A percentile compares a stretch with the other conserved stretches of the same genome.
Conservation (phyloP, 2,329 filamentous ascomycete genomes). For the Verruconis gallopava region DNA sequence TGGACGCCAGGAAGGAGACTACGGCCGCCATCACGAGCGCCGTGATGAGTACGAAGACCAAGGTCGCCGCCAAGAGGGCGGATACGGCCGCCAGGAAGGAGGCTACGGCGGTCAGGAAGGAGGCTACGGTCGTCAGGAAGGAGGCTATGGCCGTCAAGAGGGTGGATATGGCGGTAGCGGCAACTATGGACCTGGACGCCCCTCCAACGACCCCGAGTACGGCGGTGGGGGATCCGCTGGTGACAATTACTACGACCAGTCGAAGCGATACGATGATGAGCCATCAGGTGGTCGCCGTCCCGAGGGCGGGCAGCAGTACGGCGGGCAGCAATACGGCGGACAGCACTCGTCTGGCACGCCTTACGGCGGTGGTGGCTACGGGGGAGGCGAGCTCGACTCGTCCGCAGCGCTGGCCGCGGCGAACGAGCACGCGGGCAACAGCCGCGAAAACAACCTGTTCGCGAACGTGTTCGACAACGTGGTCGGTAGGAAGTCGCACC, state of each 20-base stretch:
- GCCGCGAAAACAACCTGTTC: slow-evolving; percentile 41
- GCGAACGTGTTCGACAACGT: slow-evolving; percentile 43
- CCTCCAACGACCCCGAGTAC: slow-evolving; percentile 11
- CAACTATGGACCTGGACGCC: neutral
- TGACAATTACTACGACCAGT: slow-evolving; percentile 11
- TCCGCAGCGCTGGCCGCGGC: slow-evolving; percentile 43
- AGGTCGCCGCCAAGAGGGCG: neutral
- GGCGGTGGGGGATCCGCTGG: slow-evolving; percentile 15
- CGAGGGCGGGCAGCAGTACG: slow-evolving; percentile 11
- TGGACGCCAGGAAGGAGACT: neutral
- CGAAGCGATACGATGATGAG: slow-evolving; percentile 8
- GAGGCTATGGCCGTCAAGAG: slow-evolving; percentile 13
- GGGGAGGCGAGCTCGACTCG: slow-evolving; percentile 37
- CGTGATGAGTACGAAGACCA: neutral
- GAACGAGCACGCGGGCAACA: slow-evolving; percentile 37
- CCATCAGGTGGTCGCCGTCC: slow-evolving; percentile 5
- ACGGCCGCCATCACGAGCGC: slow-evolving; percentile 2
- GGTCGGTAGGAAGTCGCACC: slow-evolving; percentile 37
- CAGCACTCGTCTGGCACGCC: slow-evolving; percentile 27
- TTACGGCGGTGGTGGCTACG: slow-evolving; percentile 23
- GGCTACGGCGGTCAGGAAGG: slow-evolving; percentile 6
- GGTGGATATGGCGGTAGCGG: slow-evolving; percentile 12
- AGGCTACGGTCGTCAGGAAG: slow-evolving; percentile 7
- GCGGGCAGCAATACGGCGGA: slow-evolving; percentile 11
- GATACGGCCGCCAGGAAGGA: neutral